phyloP scores from a whole-genome alignment of 805 yeast genomes.

The Saccharomycopsis olivae region DNA sequence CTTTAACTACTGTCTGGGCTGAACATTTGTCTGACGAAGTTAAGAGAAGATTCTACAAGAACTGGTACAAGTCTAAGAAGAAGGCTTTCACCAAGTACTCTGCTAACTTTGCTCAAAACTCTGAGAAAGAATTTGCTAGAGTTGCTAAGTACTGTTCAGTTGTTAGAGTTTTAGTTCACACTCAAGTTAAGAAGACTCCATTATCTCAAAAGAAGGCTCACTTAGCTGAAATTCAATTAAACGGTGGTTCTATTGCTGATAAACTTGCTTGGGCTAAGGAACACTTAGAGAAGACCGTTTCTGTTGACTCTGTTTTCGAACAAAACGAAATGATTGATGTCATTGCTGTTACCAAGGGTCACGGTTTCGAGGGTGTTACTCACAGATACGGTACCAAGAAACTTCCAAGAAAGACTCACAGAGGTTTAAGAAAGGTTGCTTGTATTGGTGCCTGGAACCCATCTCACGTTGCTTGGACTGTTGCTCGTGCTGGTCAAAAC shows the following conservation, averaged over 20 bases:
- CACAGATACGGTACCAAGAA: constrained; percentile 99
- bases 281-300: constrained; percentile 98
- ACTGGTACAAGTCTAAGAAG: constrained; percentile 99
- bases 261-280: constrained; percentile 98
- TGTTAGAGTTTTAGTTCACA: constrained; percentile 98
- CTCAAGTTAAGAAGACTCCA: constrained; percentile 99
- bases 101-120: constrained; percentile 90
- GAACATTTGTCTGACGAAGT: constrained; percentile 99
- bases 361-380: constrained; percentile 99
- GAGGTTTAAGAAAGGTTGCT: constrained; percentile 99
- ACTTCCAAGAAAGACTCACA: constrained; percentile 99
- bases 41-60: constrained; percentile 99
- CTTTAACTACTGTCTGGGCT: constrained; percentile 99
- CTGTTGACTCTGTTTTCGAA: constrained; percentile 93
- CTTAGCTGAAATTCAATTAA: constrained; percentile 98
- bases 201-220: constrained; percentile 99
- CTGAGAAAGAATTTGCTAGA: constrained; percentile 96
- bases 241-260: constrained; percentile 98
- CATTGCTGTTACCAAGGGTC: constrained; percentile 99
- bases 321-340: constrained; percentile 98
- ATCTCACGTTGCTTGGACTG: constrained; percentile 98
- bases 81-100: constrained; percentile 99
- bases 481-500: constrained; percentile 99
- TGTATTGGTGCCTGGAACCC: constrained; percentile 99
- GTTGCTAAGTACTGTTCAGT: constrained; percentile 96